Evolutionary conservation across 805 yeast species (phyloP), one percentile per base, ranked within the genome.

Genomic region (Candida ulmi): DNA sequence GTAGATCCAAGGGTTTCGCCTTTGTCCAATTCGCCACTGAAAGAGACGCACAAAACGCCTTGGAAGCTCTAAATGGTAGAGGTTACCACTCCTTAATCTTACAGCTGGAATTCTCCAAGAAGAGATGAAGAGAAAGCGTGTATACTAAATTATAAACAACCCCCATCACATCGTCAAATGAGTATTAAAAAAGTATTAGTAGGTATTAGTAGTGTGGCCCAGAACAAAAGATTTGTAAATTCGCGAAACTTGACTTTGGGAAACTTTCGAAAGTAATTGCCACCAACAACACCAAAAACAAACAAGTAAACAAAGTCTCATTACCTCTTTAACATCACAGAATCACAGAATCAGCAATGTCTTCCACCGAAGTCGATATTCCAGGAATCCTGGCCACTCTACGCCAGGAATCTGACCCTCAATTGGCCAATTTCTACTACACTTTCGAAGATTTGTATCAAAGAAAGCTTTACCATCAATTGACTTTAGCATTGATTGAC

Each of bases 1-100:
- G 95, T 49, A 83, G 82, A 64, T 85, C 96, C 33, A 84, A 88
- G 68, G 99, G 99, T 58, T 80, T 91, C 64, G 98, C 98, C 6
- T 93, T 87, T 64, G 95, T 90, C 49, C 82, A 91, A 44, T 85
- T 85, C 62, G 76, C 73, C 43, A 73, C 80, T 41, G 78, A 78
- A 57, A 62, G 64, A 42, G 69, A 67, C 51, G 99, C 98, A 33
- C 81, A 84, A 65, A 63, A 61, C 49, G 98, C 96, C 38, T 69
- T 83, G 65, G 80, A 83, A 46, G 60, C 61, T 46, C 74, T 88
- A 65, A 74, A 93, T 62, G 96, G 97, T 57, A 83, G 79, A 71
- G 96, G 97, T 74, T 84, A 83, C 75, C 85, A 83, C 76, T 84
- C 82, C 57, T 73, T 91, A 76, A 88, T 91, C 60, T 71, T 84